Base-by-base conservation (phyloP, 805 yeast species). In the Candida montana region DNA sequence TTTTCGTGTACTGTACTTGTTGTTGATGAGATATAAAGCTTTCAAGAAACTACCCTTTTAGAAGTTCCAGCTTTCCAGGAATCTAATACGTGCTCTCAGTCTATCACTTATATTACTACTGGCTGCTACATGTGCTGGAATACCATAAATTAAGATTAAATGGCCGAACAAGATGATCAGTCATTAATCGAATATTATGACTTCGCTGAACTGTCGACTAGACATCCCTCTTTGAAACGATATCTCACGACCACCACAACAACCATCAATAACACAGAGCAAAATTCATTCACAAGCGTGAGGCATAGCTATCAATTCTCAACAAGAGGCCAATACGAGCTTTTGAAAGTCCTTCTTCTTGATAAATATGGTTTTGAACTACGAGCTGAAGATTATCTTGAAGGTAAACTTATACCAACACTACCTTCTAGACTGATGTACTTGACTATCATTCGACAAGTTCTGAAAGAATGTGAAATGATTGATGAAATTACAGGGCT, bases 401-500 rank as follows among this genome's bases (percentile, higher is more conserved):
- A n/a, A 17, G 39, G 35, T 4, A 32, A 33, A 2, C 17, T 41
- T 7, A 16, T 37, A 2, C 45, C 45, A 2, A 41, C 45, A 2
- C 15, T 35, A 18, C 41, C 45, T 11, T 41, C 45, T 1, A 28
- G 45, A 28, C 4, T 41, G 19, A 33, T 33, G 34, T 41, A 41
- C 20, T 32, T 41, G 7, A n/a, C 16, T 4, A 19, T 33, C 2
- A 33, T 41, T 6, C 13, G 28, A n/a, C 37, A 36, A 11, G 37
- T 37, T 2, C 8, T 41, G 26, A 13, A 17, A 7, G 40, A 41
- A 33, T 41, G 15, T 20, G 27, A 19, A 9, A 11, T 19, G 21
- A 4, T 23, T 32, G 15, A 26, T 16, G 19, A 15, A 4, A 24
- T 45, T n/a, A 31, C 30, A 15, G 70, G 67, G 1, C 37, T 70